A percentile compares a stretch with the other conserved stretches of the same genome.
phyloP scores from a whole-genome alignment of 2,329 filamentous ascomycete species.

The Keithomyces neogunnii region DNA sequence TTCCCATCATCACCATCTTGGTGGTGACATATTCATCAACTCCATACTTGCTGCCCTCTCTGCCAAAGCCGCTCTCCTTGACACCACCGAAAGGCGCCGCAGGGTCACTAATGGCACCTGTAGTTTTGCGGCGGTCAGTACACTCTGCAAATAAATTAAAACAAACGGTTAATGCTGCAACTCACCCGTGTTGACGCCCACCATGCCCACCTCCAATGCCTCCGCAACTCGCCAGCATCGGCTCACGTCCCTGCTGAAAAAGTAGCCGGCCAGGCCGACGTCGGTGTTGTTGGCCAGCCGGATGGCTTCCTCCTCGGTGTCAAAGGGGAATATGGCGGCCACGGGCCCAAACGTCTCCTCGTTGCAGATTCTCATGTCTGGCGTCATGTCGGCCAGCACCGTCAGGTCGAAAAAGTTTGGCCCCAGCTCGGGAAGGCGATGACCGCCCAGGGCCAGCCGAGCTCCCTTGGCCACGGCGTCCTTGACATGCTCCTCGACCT shows the following conservation, averaged over 20 bases:
- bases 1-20: background rate
- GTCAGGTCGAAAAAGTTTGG: constrained; percentile 85
- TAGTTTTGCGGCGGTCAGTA: too few relatives aligned
- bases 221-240: constrained; percentile 55
- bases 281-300: background rate
- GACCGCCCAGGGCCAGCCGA: constrained; percentile 65
- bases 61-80: background rate
- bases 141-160: too few relatives aligned
- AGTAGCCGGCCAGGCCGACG: constrained; percentile 68
- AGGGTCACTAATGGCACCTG: too few relatives aligned
- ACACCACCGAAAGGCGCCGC: background rate
- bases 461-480: constrained; percentile 73
- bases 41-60: background rate
- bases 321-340: constrained; percentile 80
- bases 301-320: constrained; percentile 73
- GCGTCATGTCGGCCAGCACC: constrained; percentile 76
- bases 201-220: constrained; percentile 74
- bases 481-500: constrained; percentile 70
- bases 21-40: background rate
- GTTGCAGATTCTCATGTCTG: constrained; percentile 70
- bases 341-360: constrained; percentile 97
- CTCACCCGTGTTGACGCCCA: constrained; percentile 68
- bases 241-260: constrained; percentile 63
- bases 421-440: constrained; percentile 65
- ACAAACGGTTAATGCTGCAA: background rate